Percentiles rank a stretch among this genome's conserved stretches.
Evolutionary conservation across 495 filamentous ascomycete species (phyloP).

Genomic region (Physcia stellaris): DNA sequence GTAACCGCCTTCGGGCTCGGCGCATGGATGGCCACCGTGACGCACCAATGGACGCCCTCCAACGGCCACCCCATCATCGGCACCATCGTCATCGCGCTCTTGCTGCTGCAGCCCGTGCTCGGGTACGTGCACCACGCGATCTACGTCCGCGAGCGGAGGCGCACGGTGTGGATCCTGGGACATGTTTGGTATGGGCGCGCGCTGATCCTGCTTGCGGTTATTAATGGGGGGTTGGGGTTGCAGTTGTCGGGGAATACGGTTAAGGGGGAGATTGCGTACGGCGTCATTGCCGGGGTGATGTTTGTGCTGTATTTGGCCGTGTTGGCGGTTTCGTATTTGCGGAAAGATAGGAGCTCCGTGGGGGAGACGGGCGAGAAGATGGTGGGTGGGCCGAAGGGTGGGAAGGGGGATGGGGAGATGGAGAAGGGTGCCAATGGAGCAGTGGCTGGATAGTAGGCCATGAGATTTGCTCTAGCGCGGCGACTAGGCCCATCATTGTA

Average conservation of each 20-base stretch:
- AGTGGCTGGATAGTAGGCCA: no score
- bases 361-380: no score
- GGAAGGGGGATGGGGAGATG: no score
- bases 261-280: conserved; percentile 41
- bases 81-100: conserved; percentile 41
- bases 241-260: conserved; percentile 27
- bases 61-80: conserved; percentile 39
- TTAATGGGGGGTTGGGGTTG: conserved; percentile 61
- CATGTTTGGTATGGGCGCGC: conserved; percentile 61
- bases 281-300: conserved; percentile 43
- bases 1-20: conserved; percentile 51
- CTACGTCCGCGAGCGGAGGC: conserved; percentile 31
- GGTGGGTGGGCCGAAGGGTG: no score
- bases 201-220: conserved; percentile 46
- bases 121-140: conserved; percentile 48
- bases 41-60: conserved; percentile 12
- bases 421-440: no score
- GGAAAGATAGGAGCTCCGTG: no score
- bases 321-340: no score
- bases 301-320: conserved; percentile 30
- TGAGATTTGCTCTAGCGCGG: no score
- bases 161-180: conserved; percentile 35
- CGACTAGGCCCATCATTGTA: no score
- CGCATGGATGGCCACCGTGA: conserved; percentile 32
- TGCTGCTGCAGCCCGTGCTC: conserved; percentile 49